Evolutionary conservation across 2,329 filamentous ascomycete species (phyloP), one percentile per base, ranked within the genome.

Genomic region (Penicillium carneum): DNA sequence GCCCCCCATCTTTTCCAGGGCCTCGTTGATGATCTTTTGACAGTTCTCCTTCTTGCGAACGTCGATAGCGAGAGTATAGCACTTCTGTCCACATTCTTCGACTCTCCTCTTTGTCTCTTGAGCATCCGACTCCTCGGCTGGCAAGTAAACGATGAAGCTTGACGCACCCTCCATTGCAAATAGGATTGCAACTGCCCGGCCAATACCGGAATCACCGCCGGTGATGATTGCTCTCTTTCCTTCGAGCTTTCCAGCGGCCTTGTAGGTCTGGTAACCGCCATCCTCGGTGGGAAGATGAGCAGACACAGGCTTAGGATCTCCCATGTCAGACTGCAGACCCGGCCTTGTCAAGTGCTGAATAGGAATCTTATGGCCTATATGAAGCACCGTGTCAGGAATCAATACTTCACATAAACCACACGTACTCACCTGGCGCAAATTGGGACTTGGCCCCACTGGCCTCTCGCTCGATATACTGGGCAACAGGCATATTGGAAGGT

Each of bases 131-230:
- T 94, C 87, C 76, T 96, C 92, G 36, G 90, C 85, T 0, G 89
- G 87, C 0, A 93, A 82, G 70, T 95, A 92, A 4, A 86, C 85
- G 66, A 95, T 92, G 60, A 90, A 82, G 52, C 84, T 86, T 64
- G 90, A 87, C 14, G 90, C 90, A 6, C 91, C 92, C 76, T 95
- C 92, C 84, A 92, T 89, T 41, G 91, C 91, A 69, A 89, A 95
- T 0, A 95, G 82, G 16, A 94, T 84, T 1, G 91, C 90, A 1
- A 88, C 86, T 1, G 91, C 88, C 39, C 90, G 87, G 7, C 91
- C 90, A 65, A 95, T 94, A 1, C 91, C 91, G 7, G 86, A 89
- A 76, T 94, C 91, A 3, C 91, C 91, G 16, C 91, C 91, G 0
- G 91, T 94, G 70, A 95, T 94, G 60, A 95, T 77, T 8, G 91